Evolutionary conservation across 495 filamentous ascomycete genomes (phyloP), one percentile per base, ranked within the genome.

Genomic region (Neurospora tetraspora): DNA sequence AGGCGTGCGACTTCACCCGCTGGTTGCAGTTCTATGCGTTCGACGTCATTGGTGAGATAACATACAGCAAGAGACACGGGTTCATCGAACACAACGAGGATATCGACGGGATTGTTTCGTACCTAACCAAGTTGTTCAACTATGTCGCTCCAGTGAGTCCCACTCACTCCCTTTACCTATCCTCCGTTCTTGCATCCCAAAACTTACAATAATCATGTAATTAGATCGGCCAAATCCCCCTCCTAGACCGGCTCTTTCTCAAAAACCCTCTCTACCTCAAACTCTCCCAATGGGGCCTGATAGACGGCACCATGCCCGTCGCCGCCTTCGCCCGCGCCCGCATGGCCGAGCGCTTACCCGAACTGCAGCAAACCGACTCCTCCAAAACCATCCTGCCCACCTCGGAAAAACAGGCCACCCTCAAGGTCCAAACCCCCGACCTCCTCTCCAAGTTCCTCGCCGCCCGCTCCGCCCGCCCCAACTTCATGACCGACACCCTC

Each of bases 11-110:
- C 74, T 90, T 95, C 70, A 86, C 85, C 0, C 81, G 85, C 59
- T 95, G 93, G 93, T 80, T 94, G 14, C 91, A 93, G 76, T 94
- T 89, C 77, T 94, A 90, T 76, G 90, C 91, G 4, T 94, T 93
- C 75, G 93, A 96, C 76, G 90, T 93, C 39, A 91, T 91, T 73
- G 88, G 88, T 40, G 85, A 90, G 74, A 89, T 92, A 74, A 90
- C 88, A 4, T 91, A 89, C 74, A 85, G 85, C 70, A 87, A 90
- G 74, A 82, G 88, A 11, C 89, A 91, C 76, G 88, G 89, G 0
- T 90, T 90, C 75, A 78, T 91, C 23, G 89, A 90, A 78, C 79
- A 83, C 75, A 90, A 90, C 45, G 81, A 87, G 70, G 90, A 91
- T 69, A 87, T 91, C 69, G 87, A 90, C 74, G 89, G 89, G 7